These are phyloP conservation scores for Nevesoporus exiguus DNA, from an alignment of 768 basidiomycete genomes.

Conservation along the genomic window DNA sequence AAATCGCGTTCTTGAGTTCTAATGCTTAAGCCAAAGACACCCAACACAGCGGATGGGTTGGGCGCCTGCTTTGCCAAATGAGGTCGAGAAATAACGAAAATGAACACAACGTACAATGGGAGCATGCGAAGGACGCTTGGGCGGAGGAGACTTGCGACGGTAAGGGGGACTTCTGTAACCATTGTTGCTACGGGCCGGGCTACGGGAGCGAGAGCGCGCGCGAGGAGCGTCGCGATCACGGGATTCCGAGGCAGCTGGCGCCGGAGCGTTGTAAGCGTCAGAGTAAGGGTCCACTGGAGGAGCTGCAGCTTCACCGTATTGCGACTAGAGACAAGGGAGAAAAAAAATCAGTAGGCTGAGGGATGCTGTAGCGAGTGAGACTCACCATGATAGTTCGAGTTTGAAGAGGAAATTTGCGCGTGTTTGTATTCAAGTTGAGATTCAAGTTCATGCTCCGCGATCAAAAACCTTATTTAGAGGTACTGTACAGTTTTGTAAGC, in stretches of 20 bases:
- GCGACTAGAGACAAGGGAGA: conserved; percentile 19
- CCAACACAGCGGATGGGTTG: conserved; percentile 83
- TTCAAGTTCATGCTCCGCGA: conserved; percentile 30
- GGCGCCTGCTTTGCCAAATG: conserved; percentile 65
- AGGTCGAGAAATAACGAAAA: conserved; percentile 23
- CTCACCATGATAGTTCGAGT: conserved; percentile 70
- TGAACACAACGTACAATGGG: conserved; percentile 55
- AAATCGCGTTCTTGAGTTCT: conserved; percentile 91
- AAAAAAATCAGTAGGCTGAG: not conserved
- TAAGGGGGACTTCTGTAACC: conserved; percentile 56
- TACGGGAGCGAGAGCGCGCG: conserved; percentile 74
- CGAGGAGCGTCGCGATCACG: conserved; percentile 56
- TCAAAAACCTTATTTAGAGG: conserved; percentile 35
- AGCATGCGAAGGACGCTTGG: conserved; percentile 67
- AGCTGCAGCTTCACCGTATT: conserved; percentile 66
- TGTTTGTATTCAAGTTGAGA: conserved; percentile 37
- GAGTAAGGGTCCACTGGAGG: conserved; percentile 75
- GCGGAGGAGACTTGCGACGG: conserved; percentile 56
- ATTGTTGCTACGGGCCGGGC: conserved; percentile 52
- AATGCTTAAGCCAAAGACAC: conserved; percentile 98
- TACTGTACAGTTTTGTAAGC: conserved; percentile 71
- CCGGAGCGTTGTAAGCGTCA: conserved; percentile 73
- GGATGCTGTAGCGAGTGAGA: conserved; percentile 10
- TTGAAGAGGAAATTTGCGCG: conserved; percentile 41
- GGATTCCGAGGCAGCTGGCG: conserved; percentile 42